Evolutionary conservation across 257 asterid genomes (phyloP).

Genomic region (Solanum peruvianum): DNA sequence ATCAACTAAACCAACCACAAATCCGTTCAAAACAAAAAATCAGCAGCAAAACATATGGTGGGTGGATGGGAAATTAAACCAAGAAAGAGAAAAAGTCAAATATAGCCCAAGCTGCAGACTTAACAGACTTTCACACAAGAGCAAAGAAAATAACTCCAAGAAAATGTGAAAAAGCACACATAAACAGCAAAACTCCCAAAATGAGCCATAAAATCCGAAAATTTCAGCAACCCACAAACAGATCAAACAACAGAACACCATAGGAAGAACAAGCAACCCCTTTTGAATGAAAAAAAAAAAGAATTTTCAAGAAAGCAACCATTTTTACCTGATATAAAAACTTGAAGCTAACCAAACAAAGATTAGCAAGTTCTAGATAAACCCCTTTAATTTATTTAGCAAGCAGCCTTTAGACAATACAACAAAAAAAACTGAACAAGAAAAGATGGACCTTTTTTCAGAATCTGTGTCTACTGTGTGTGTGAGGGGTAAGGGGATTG

Average conservation of each 20-base stretch:
- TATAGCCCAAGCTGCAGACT: background rate
- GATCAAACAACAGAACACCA: background rate
- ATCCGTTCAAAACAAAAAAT: background rate
- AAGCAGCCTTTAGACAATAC: background rate
- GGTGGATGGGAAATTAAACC: background rate
- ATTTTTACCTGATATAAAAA: background rate
- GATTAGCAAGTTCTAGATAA: background rate
- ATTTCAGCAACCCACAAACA: background rate
- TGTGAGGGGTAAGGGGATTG: background rate
- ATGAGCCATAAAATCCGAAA: background rate
- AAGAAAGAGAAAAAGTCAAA: background rate
- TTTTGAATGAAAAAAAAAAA: background rate
- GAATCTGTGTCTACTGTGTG: background rate
- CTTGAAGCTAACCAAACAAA: background rate
- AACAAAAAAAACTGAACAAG: background rate
- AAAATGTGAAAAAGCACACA: background rate
- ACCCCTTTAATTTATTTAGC: background rate
- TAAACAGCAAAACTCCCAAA: background rate
- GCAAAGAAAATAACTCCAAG: background rate
- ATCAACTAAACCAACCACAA: background rate
- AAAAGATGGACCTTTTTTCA: background rate
- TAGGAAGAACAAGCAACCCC: background rate
- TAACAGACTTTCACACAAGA: background rate
- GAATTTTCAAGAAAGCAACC: background rate
- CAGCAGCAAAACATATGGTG: background rate